Percentiles rank a stretch among this genome's conserved stretches.
phyloP scores from a whole-genome alignment of 2,329 filamentous ascomycete species.

The Arthrinium phaeospermum region DNA sequence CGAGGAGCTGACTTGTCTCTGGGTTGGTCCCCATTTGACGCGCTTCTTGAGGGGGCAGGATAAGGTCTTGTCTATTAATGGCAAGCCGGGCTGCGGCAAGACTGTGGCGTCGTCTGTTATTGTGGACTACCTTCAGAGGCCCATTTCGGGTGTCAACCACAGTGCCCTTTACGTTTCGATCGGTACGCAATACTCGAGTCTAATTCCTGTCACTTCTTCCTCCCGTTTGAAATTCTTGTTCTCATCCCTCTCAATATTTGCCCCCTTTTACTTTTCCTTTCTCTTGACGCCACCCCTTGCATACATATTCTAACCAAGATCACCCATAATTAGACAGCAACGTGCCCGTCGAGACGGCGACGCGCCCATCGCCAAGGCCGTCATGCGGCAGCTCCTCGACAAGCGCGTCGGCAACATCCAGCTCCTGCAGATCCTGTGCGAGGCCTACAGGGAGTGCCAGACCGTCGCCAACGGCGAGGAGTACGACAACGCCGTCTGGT shows the following conservation, averaged over 20 bases:
- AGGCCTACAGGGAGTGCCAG: constrained; percentile 37
- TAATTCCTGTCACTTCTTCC: no score
- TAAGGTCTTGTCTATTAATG: constrained; percentile 29
- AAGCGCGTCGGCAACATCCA: constrained; percentile 45
- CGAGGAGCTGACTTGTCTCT: constrained; percentile 34
- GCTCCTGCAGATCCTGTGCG: constrained; percentile 41
- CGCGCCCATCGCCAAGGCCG: constrained; percentile 38
- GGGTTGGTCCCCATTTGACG: constrained; percentile 29
- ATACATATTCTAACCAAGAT: not conserved
- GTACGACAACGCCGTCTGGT: constrained; percentile 45
- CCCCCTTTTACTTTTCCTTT: constrained; percentile 27
- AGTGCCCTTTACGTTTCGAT: constrained; percentile 44
- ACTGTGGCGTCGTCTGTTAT: constrained; percentile 45
- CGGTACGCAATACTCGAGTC: constrained; percentile 20
- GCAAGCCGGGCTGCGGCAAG: constrained; percentile 45
- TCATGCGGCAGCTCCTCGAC: constrained; percentile 44
- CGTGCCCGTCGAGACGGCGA: not conserved
- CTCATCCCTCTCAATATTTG: not conserved
- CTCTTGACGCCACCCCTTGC: not conserved
- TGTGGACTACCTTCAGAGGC: constrained; percentile 44
- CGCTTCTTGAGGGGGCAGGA: constrained; percentile 29
- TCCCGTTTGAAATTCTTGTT: no score
- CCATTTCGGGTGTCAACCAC: constrained; percentile 42
- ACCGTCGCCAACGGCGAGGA: constrained; percentile 32
- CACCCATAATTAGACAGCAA: not conserved